Percentiles rank a stretch among this genome's conserved stretches.
phyloP scores from a whole-genome alignment of 2,329 filamentous ascomycete genomes.

The Cylindrodendrum hubeiense region DNA sequence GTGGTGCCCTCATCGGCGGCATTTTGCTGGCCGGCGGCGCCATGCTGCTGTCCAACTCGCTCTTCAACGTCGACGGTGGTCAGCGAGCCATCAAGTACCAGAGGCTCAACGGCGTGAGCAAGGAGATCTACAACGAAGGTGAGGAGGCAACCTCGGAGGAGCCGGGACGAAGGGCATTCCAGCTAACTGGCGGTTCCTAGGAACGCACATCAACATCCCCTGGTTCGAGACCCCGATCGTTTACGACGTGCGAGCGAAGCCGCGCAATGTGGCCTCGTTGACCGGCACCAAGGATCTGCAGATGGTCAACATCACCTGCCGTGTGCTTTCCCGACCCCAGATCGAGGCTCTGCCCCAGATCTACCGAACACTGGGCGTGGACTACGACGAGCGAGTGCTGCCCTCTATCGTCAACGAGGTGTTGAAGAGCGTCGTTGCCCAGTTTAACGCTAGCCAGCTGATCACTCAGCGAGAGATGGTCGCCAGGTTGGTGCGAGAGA shows the following conservation, averaged over 20 bases:
- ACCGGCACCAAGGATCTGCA: constrained; percentile 99
- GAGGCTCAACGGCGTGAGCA: constrained; percentile 90
- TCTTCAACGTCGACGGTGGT: constrained; percentile 94
- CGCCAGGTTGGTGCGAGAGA: constrained; percentile 89
- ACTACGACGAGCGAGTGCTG: constrained; percentile 97
- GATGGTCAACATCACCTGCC: constrained; percentile 99
- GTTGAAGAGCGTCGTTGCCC: constrained; percentile 96
- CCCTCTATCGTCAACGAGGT: constrained; percentile 99
- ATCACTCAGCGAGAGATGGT: constrained; percentile 99
- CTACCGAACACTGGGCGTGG: constrained; percentile 92
- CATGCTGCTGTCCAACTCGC: constrained; percentile 68
- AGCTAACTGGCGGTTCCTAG: constrained; percentile 56
- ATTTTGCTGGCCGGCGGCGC: constrained; percentile 62
- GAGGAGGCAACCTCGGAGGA: constrained; percentile 41
- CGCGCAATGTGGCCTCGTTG: constrained; percentile 94
- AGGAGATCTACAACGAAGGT: constrained; percentile 98
- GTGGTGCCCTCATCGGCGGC: constrained; percentile 56
- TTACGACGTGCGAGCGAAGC: constrained; percentile 98
- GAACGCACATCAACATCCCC: constrained; percentile 92
- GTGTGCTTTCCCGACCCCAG: constrained; percentile 93
- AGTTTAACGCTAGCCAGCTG: constrained; percentile 98
- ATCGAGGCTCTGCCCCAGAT: constrained; percentile 94
- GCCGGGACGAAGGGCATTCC: constrained; percentile 16
- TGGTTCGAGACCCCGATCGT: constrained; percentile 98
- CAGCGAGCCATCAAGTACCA: constrained; percentile 99